These are phyloP conservation scores for Bruguiera gymnorhiza DNA, from an alignment of 345 rosid species.

Conservation along the genomic window DNA sequence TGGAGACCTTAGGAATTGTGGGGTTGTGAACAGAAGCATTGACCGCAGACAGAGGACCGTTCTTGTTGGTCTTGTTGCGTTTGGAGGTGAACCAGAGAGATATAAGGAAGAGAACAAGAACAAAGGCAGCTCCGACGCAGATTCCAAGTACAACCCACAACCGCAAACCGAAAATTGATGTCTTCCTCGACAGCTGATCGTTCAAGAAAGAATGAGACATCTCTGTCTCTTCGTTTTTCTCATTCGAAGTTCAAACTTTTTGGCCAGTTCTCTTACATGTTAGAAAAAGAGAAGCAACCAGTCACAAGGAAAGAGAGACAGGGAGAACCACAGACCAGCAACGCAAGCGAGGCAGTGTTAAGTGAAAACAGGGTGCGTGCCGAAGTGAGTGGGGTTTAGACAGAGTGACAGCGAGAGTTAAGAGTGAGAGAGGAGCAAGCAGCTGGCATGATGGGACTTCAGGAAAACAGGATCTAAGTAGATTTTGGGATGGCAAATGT, in stretches of 20 bases:
- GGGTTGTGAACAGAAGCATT: slow-evolving; percentile 20
- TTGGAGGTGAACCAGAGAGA: slow-evolving; percentile 73
- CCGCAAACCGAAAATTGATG: slow-evolving; percentile 75
- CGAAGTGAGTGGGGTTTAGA: neutral
- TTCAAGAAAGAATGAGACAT: slow-evolving; percentile 20
- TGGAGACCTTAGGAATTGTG: slow-evolving; percentile 55
- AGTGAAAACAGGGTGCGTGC: neutral
- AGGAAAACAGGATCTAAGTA: neutral
- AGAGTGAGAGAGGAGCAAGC: slow-evolving; percentile 4
- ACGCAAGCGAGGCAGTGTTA: neutral
- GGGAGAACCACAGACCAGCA: neutral
- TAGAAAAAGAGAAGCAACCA: neutral
- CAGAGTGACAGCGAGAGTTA: neutral
- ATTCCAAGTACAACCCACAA: slow-evolving; percentile 79
- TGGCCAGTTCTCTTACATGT: neutral
- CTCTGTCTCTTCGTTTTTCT: slow-evolving; percentile 17
- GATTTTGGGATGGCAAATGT: no score
- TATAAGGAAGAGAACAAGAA: slow-evolving; percentile 71
- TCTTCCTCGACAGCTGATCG: slow-evolving; percentile 59
- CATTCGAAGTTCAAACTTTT: neutral
- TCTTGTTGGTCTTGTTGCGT: slow-evolving; percentile 36
- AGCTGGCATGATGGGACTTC: slow-evolving; percentile 28
- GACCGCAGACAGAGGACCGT: neutral
- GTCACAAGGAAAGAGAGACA: neutral
- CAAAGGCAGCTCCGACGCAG: slow-evolving; percentile 68